Evolutionary conservation across 305 asterid genomes (phyloP).

Genomic region (Fraxinus sp.): DNA sequence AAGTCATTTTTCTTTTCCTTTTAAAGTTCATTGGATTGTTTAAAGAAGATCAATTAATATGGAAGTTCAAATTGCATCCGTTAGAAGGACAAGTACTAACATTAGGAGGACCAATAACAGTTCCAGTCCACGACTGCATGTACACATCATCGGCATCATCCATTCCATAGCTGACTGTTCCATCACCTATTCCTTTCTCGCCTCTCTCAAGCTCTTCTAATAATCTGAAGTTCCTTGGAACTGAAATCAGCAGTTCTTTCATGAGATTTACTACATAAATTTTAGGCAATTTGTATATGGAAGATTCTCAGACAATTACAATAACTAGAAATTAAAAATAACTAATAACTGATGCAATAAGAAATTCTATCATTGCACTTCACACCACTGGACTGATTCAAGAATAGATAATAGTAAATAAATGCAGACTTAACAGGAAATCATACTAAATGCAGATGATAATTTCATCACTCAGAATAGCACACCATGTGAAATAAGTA

Average conservation of each 20-base stretch:
- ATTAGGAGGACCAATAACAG: constrained; percentile 84
- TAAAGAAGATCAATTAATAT: neutral
- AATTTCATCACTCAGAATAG: neutral
- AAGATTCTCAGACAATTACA: constrained; percentile 12
- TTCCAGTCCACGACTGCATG: constrained; percentile 94
- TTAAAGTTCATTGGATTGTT: neutral
- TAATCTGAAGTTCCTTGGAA: constrained; percentile 80
- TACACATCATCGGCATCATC: constrained; percentile 79
- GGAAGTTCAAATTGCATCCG: neutral
- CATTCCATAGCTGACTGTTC: constrained; percentile 92
- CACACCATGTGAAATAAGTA: neutral
- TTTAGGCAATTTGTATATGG: neutral
- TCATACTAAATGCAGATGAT: neutral
- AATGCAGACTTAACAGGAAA: neutral
- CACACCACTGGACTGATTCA: neutral
- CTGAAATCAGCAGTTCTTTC: constrained; percentile 37
- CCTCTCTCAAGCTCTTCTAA: constrained; percentile 89
- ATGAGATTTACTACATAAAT: constrained; percentile 1
- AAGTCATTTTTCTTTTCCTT: neutral
- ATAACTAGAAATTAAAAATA: constrained; percentile 7
- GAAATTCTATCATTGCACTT: neutral
- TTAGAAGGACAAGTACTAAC: constrained; percentile 37
- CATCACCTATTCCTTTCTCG: constrained; percentile 91
- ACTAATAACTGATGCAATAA: neutral
- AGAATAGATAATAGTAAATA: neutral